phyloP scores from a whole-genome alignment of 75 land plant species.

The Ceratopteris richardii region DNA sequence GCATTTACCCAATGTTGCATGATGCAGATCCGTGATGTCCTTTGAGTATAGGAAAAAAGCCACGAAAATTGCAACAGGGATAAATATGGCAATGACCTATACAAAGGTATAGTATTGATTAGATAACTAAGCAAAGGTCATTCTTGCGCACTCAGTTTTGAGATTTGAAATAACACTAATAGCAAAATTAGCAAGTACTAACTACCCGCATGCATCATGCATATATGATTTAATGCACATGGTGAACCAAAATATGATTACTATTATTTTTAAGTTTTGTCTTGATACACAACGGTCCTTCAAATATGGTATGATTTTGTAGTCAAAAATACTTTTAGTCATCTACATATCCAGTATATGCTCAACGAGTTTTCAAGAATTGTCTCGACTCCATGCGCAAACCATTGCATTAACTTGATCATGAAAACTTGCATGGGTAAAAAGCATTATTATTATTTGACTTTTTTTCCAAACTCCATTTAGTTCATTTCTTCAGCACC shows the following conservation, averaged over 20 bases:
- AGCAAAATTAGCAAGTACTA: neutral
- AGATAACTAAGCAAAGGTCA: neutral
- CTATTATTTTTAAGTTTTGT: no score
- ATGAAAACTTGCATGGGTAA: no score
- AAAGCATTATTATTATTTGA: no score
- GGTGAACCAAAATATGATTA: neutral
- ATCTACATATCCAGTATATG: no score
- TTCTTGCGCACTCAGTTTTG: neutral
- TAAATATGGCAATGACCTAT: slow-evolving; percentile 56
- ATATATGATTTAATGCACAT: neutral
- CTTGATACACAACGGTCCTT: no score
- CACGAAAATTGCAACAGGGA: slow-evolving; percentile 49
- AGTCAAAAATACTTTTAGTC: no score
- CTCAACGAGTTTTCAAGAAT: no score
- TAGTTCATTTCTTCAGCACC: no score
- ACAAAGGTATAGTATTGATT: neutral
- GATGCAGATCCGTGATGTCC: slow-evolving; percentile 79
- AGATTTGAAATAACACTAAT: neutral
- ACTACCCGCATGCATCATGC: neutral
- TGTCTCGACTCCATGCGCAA: no score
- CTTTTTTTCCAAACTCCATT: no score
- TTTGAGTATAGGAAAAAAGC: slow-evolving; percentile 38
- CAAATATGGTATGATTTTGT: no score
- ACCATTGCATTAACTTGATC: no score
- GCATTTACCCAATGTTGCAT: slow-evolving; percentile 60